These are phyloP conservation scores for Geotrichum klebahnii DNA, from an alignment of 1,139 yeast species.

Conservation along the genomic window DNA sequence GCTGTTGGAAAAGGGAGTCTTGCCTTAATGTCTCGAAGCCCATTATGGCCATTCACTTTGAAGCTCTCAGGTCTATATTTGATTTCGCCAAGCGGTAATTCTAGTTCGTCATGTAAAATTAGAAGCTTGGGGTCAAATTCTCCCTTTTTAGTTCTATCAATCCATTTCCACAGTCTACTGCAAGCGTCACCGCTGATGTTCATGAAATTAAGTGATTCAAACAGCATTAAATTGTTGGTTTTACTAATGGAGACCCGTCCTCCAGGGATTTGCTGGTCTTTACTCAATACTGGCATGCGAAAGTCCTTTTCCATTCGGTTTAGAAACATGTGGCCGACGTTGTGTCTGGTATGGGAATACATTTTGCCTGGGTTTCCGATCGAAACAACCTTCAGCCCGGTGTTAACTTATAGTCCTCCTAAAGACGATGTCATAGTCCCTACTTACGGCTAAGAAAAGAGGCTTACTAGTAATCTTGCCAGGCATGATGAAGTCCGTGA, in stretches of 20 bases:
- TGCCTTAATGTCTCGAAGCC: slow-evolving; percentile 47
- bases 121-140: slow-evolving; percentile 44
- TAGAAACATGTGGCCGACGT: slow-evolving; percentile 62
- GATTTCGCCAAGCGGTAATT: slow-evolving; percentile 57
- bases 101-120: slow-evolving; percentile 73
- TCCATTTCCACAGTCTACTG: slow-evolving; percentile 43
- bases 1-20: slow-evolving; percentile 42
- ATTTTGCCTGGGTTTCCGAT: slow-evolving; percentile 75
- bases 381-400: slow-evolving; percentile 37
- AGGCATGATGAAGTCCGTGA: slow-evolving; percentile 3
- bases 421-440: neutral
- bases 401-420: neutral
- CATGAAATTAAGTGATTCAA: slow-evolving; percentile 59
- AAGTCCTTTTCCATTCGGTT: slow-evolving; percentile 21
- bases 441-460: slow-evolving; percentile 18
- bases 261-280: slow-evolving; percentile 25
- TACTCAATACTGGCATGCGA: slow-evolving; percentile 8
- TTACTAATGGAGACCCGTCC: slow-evolving; percentile 18
- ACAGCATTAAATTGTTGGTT: slow-evolving; percentile 34
- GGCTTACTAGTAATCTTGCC: slow-evolving; percentile 3
- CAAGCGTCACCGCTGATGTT: slow-evolving; percentile 56
- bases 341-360: slow-evolving; percentile 65
- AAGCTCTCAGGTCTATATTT: slow-evolving; percentile 55
- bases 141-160: slow-evolving; percentile 31
- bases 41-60: slow-evolving; percentile 76